Base-by-base conservation (phyloP, 192 early-diverging fungal species). In the Rhizophagus prolifer region DNA sequence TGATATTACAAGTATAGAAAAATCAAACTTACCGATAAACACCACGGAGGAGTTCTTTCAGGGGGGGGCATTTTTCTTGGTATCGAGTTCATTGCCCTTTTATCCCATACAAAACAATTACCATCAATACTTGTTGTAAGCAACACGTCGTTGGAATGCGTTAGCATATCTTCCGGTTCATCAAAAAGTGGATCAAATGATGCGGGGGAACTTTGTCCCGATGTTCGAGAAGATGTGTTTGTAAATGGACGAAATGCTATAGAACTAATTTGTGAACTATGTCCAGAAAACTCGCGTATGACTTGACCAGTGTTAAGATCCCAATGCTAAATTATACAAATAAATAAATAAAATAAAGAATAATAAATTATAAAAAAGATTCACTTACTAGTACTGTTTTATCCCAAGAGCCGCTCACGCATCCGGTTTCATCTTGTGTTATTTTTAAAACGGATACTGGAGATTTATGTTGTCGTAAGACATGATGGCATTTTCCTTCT, bases 391-490 rank as follows among this genome's bases (percentile, higher is more conserved):
- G 50, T 23, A 95, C 84, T 16, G 86, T 85, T 61, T 94, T 90
- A 78, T 99, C 98, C 98, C 98, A 99, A 30, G 96, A 95, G 7
- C 97, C 98, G 79, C 94, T 97, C 64, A 97, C 87, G 63, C 95
- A 81, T 0, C 89, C 88, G 69, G 85, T 86, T 79, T 98, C 95
- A 50, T 92, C 95, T 2, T 94, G 93, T 12, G 91, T 88, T 30
- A 96, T 90, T 60, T 86, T 87, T 25, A 98, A 78, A 1, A 92
- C 89, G 0, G 97, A 96, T 4, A 98, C 97, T 4, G 95, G 91
- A 23, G 85, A 89, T 14, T 83, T 91, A 74, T 99, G 98, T 65
- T 91, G 86, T 36, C 88, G 81, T 41, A 99, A 86, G 1, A 95
- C 87, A 78, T 95, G 88, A 59, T 96, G 92, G 54, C 94, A 92